These are phyloP conservation scores for Coniochaeta sp. DNA, from an alignment of 2,329 filamentous ascomycete genomes.

Conservation along the genomic window DNA sequence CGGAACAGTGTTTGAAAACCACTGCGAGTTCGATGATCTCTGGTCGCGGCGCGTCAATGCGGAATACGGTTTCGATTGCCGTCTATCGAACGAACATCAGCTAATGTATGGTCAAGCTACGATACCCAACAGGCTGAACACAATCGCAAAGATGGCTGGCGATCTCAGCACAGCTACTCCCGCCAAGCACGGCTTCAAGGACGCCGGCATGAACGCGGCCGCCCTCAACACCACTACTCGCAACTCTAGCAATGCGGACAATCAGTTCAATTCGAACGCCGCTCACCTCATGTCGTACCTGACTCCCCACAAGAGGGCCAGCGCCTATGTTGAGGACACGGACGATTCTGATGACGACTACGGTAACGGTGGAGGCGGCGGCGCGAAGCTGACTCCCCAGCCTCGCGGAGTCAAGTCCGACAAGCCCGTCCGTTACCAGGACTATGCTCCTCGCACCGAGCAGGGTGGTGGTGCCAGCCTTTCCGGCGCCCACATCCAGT, in stretches of 20 bases:
- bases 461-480: not conserved
- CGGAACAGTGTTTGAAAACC: not conserved
- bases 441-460: not conserved
- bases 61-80: not conserved
- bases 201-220: not conserved
- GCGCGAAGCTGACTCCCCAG: constrained; percentile 2
- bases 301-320: not conserved
- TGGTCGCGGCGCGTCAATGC: not conserved
- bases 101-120: not conserved
- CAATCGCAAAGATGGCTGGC: not conserved
- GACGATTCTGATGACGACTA: not conserved
- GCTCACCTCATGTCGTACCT: not conserved
- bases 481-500: not conserved
- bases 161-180: not conserved
- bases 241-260: not conserved
- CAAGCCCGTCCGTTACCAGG: not conserved
- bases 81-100: not conserved
- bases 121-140: not conserved
- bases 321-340: not conserved
- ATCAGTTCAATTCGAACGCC: not conserved
- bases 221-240: not conserved
- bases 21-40: not conserved
- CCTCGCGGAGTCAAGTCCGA: not conserved
- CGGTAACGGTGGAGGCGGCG: not conserved
- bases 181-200: not conserved